Conservation (phyloP, 2,329 filamentous ascomycete genomes). For the Periconia macrospinosa region DNA sequence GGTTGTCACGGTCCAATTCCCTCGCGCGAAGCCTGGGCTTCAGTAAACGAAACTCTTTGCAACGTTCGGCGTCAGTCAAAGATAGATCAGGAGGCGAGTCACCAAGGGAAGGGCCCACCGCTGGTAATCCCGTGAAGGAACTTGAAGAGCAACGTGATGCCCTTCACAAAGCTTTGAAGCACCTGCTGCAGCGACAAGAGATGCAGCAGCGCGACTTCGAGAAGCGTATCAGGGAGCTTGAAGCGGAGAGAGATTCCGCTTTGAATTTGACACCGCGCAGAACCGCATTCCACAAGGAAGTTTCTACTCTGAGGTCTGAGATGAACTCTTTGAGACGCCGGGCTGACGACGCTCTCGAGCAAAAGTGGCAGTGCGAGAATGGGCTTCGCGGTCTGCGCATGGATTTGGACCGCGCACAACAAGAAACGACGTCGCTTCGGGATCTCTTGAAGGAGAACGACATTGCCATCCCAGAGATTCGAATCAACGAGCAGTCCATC, state of each 20-base stretch:
- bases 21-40: slow-evolving; percentile 59
- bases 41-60: slow-evolving; percentile 52
- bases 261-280: slow-evolving; percentile 70
- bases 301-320: slow-evolving; percentile 77
- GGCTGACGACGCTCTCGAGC: slow-evolving; percentile 90
- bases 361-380: slow-evolving; percentile 96
- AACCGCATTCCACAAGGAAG: slow-evolving; percentile 81
- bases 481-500: slow-evolving; percentile 59
- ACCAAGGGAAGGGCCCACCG: slow-evolving; percentile 56
- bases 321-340: slow-evolving; percentile 81
- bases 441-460: slow-evolving; percentile 80
- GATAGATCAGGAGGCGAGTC: slow-evolving; percentile 46
- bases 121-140: slow-evolving; percentile 67
- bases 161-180: slow-evolving; percentile 83
- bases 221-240: slow-evolving; percentile 76
- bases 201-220: slow-evolving; percentile 80
- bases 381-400: slow-evolving; percentile 87
- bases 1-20: slow-evolving; percentile 68
- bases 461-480: slow-evolving; percentile 68
- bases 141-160: slow-evolving; percentile 93
- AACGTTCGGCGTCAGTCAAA: slow-evolving; percentile 51
- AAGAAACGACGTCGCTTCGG: slow-evolving; percentile 85
- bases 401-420: slow-evolving; percentile 92
- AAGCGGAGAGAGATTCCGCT: slow-evolving; percentile 76
- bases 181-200: slow-evolving; percentile 81